phyloP scores from a whole-genome alignment of 495 filamentous ascomycete genomes.

The Pyrenula massariospora region DNA sequence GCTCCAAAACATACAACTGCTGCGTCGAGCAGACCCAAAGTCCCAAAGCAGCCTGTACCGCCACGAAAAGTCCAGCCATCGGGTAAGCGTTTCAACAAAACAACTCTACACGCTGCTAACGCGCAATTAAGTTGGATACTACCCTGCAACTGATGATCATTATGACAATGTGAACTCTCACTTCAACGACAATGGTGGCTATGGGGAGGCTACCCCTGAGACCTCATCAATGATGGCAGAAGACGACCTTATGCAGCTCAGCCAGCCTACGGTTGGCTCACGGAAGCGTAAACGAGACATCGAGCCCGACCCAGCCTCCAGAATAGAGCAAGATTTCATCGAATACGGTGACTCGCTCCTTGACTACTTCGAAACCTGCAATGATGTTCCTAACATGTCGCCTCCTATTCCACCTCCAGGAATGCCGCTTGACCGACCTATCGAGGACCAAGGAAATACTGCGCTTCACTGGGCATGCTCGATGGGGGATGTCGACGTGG shows the following conservation, averaged over 20 bases:
- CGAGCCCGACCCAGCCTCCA: constrained; percentile 46
- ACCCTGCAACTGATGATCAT: constrained; percentile 29
- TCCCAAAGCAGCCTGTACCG: constrained; percentile 31
- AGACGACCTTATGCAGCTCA: constrained; percentile 58
- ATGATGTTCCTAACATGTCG: constrained; percentile 50
- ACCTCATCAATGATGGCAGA: constrained; percentile 76
- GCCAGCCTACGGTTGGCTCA: constrained; percentile 53
- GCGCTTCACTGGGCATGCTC: constrained; percentile 93
- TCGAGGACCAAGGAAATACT: constrained; percentile 80
- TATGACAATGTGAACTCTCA: constrained; percentile 40
- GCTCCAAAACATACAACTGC: constrained; percentile 82
- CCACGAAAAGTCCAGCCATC: not conserved
- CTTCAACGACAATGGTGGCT: constrained; percentile 70
- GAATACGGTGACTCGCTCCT: constrained; percentile 83
- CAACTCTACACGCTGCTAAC: constrained; percentile 1
- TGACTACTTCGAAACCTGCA: constrained; percentile 85
- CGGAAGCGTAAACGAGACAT: constrained; percentile 65
- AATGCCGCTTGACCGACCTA: constrained; percentile 76
- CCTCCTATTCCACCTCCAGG: constrained; percentile 69
- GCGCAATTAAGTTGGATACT: not conserved
- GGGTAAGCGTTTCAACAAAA: not conserved
- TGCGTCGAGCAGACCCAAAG: constrained; percentile 54
- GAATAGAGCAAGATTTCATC: constrained; percentile 70
- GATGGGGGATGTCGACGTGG: constrained; percentile 93
- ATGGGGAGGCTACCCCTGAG: constrained; percentile 67